Conservation (phyloP, 179 eudicot species). For the Corrigiola litoralis region DNA sequence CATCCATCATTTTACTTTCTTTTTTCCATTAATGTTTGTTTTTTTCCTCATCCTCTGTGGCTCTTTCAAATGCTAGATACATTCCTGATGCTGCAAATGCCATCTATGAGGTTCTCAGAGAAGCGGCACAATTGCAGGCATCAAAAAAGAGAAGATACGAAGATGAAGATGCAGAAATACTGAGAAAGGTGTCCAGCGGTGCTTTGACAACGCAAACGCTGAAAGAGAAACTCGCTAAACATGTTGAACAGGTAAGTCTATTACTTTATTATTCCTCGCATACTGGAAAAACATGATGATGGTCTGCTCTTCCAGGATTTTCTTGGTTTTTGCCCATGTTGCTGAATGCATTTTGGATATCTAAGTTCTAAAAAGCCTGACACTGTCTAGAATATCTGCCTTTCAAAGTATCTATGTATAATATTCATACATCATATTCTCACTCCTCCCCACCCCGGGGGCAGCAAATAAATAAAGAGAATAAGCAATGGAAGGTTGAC, state of each 20-base stretch:
- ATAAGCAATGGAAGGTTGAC: too few species aligned
- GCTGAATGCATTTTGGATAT: too few species aligned
- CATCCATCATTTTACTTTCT: neutral
- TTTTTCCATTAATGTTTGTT: neutral
- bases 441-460: too few species aligned
- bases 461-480: too few species aligned
- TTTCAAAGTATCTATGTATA: too few species aligned
- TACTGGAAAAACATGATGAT: neutral
- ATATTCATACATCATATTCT: too few species aligned
- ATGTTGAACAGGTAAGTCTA: constrained; percentile 75
- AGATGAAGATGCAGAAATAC: constrained; percentile 70
- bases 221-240: constrained; percentile 81
- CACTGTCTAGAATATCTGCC: too few species aligned
- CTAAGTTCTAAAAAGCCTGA: too few species aligned
- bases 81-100: constrained; percentile 82
- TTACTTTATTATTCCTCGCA: neutral
- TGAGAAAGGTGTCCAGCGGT: constrained; percentile 57
- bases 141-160: constrained; percentile 62
- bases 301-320: neutral
- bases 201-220: constrained; percentile 52
- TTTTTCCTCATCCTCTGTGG: constrained; percentile 1
- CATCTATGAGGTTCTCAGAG: constrained; percentile 62
- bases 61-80: constrained; percentile 46
- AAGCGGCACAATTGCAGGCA: constrained; percentile 49
- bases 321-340: too few species aligned